Evolutionary conservation across 192 early-diverging fungal genomes (phyloP).

Genomic region (Rhizophlyctis rosea): DNA sequence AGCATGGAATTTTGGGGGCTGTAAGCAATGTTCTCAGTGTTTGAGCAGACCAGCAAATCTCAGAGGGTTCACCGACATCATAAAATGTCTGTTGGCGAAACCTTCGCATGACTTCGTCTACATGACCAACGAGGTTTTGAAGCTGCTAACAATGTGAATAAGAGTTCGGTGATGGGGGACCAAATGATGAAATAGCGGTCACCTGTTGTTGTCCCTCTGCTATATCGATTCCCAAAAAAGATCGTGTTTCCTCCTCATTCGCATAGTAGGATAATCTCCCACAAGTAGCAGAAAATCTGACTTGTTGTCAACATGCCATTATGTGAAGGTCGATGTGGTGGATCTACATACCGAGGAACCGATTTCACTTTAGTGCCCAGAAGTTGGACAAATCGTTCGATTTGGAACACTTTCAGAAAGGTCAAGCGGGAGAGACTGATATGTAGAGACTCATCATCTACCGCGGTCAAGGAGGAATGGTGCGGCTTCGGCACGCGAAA

Average conservation of each 20-base stretch:
- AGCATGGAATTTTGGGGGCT: slow-evolving; percentile 16
- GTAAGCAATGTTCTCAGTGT: neutral
- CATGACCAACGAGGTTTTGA: neutral
- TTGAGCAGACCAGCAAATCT: neutral
- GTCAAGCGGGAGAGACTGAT: slow-evolving; percentile 44
- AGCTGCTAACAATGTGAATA: neutral
- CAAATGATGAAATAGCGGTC: slow-evolving; percentile 9
- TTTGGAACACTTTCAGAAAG: slow-evolving; percentile 50
- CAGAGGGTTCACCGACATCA: neutral
- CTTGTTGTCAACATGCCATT: neutral
- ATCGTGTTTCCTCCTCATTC: slow-evolving; percentile 45
- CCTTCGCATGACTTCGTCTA: slow-evolving; percentile 9
- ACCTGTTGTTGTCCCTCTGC: slow-evolving; percentile 42
- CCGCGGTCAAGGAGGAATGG: too few species aligned
- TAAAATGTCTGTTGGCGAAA: slow-evolving; percentile 16
- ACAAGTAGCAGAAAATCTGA: slow-evolving; percentile 37
- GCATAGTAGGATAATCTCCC: slow-evolving; percentile 26
- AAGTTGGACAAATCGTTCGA: slow-evolving; percentile 30
- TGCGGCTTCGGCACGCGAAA: too few species aligned
- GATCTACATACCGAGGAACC: neutral
- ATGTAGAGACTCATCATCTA: too few species aligned
- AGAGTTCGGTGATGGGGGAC: slow-evolving; percentile 8
- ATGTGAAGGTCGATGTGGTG: neutral
- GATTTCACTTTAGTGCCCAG: slow-evolving; percentile 19
- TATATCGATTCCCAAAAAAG: slow-evolving; percentile 47